Evolutionary conservation across 1,139 yeast species (phyloP).

Genomic region (Entelexis paramagnoliae): DNA sequence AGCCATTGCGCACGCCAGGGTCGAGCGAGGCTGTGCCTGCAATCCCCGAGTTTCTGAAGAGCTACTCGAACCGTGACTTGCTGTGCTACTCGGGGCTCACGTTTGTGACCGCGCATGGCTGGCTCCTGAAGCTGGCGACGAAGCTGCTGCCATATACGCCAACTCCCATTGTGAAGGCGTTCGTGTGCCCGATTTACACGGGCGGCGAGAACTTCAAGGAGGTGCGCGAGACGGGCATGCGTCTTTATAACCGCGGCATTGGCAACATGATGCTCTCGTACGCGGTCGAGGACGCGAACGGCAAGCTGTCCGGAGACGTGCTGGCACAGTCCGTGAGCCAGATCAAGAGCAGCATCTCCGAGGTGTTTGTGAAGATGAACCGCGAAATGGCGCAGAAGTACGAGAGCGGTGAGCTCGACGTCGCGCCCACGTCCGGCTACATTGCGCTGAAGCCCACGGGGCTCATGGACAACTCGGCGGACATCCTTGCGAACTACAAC

Average conservation of each 20-base stretch:
- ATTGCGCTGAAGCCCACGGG: slow-evolving; percentile 92
- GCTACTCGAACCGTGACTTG: slow-evolving; percentile 21
- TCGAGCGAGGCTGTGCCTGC: background rate
- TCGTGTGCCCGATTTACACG: slow-evolving; percentile 76
- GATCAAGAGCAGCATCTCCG: slow-evolving; percentile 49
- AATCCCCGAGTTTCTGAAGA: slow-evolving; percentile 21
- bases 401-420: slow-evolving; percentile 42
- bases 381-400: slow-evolving; percentile 33
- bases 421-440: slow-evolving; percentile 32
- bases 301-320: slow-evolving; percentile 41
- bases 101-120: slow-evolving; percentile 30
- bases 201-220: slow-evolving; percentile 77
- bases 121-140: slow-evolving; percentile 30
- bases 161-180: slow-evolving; percentile 51
- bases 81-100: slow-evolving; percentile 28
- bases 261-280: slow-evolving; percentile 89
- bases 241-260: slow-evolving; percentile 61
- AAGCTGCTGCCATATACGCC: slow-evolving; percentile 43
- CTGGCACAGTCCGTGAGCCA: slow-evolving; percentile 54
- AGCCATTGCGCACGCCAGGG: background rate
- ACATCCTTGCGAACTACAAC: slow-evolving; percentile 55
- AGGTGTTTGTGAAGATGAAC: slow-evolving; percentile 66
- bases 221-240: slow-evolving; percentile 58
- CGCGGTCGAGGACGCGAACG: slow-evolving; percentile 89
- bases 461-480: slow-evolving; percentile 63